Evolutionary conservation across 352 stramenopile species (phyloP).

Genomic region (Phytophthora lateralis): DNA sequence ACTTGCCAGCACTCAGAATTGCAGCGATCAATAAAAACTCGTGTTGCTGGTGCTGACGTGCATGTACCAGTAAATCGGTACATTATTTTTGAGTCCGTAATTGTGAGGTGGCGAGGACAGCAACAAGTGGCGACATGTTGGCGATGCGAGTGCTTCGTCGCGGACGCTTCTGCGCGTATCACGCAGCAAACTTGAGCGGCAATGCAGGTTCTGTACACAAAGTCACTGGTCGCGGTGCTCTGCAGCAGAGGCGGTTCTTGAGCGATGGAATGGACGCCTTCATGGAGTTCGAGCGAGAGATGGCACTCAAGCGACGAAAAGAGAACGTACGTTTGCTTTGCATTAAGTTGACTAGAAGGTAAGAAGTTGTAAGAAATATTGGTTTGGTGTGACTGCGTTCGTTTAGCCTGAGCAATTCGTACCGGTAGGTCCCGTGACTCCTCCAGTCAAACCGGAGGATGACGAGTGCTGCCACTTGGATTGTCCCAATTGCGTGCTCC

Average conservation of each 20-base stretch:
- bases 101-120: slow-evolving; percentile 19
- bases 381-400: background rate
- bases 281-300: slow-evolving; percentile 86
- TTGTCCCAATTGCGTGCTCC: slow-evolving; percentile 87
- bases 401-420: slow-evolving; percentile 28
- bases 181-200: slow-evolving; percentile 3
- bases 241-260: slow-evolving; percentile 32
- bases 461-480: slow-evolving; percentile 87
- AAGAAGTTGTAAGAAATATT: background rate
- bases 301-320: slow-evolving; percentile 67
- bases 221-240: background rate
- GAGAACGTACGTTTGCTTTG: slow-evolving; percentile 31
- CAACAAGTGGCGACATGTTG: slow-evolving; percentile 21
- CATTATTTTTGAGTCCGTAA: slow-evolving; percentile 7
- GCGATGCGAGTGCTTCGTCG: slow-evolving; percentile 29
- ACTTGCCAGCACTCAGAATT: slow-evolving; percentile 8
- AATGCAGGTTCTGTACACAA: background rate
- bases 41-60: slow-evolving; percentile 16
- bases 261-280: slow-evolving; percentile 76
- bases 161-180: slow-evolving; percentile 20
- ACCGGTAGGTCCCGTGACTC: slow-evolving; percentile 43
- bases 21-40: slow-evolving; percentile 14
- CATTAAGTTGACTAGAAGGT: background rate
- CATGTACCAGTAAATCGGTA: slow-evolving; percentile 25
- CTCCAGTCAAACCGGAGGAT: slow-evolving; percentile 68